A percentile compares a stretch with the other conserved stretches of the same genome.
Evolutionary conservation across 495 filamentous ascomycete species (phyloP).

Genomic region (Clavariopsis aquatica): DNA sequence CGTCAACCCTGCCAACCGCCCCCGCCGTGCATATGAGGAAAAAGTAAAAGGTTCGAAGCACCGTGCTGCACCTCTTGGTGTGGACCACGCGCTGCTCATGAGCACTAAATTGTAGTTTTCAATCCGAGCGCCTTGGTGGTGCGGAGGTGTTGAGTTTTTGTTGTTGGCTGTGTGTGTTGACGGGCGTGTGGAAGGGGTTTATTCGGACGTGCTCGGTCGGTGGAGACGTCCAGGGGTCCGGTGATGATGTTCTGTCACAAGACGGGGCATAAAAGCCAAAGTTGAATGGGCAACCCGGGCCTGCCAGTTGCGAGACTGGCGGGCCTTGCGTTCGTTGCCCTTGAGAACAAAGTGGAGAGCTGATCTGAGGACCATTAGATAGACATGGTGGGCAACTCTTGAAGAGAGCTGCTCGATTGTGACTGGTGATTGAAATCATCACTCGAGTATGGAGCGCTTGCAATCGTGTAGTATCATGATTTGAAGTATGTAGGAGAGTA

Average conservation of each 20-base stretch:
- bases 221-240: constrained; percentile 7
- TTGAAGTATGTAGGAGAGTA: constrained; percentile 24
- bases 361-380: constrained; percentile 27
- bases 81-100: constrained; percentile 17
- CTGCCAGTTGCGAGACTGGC: neutral
- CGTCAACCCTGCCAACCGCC: constrained; percentile 3
- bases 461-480: constrained; percentile 1
- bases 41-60: constrained; percentile 31
- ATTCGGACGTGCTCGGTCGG: neutral
- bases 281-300: constrained; percentile 18
- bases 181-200: neutral
- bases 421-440: too few species aligned
- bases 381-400: neutral
- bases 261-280: constrained; percentile 19
- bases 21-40: constrained; percentile 28
- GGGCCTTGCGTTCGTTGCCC: constrained; percentile 13
- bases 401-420: neutral
- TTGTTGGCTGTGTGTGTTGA: constrained; percentile 3
- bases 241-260: constrained; percentile 21
- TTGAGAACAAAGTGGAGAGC: constrained; percentile 22
- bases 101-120: constrained; percentile 30
- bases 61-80: neutral
- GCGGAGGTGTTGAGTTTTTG: constrained; percentile 16
- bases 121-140: constrained; percentile 27
- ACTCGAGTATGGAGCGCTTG: neutral